Evolutionary conservation across 1,139 yeast species (phyloP), one percentile per base, ranked within the genome.

Genomic region (Oligophagozyma castellii): DNA sequence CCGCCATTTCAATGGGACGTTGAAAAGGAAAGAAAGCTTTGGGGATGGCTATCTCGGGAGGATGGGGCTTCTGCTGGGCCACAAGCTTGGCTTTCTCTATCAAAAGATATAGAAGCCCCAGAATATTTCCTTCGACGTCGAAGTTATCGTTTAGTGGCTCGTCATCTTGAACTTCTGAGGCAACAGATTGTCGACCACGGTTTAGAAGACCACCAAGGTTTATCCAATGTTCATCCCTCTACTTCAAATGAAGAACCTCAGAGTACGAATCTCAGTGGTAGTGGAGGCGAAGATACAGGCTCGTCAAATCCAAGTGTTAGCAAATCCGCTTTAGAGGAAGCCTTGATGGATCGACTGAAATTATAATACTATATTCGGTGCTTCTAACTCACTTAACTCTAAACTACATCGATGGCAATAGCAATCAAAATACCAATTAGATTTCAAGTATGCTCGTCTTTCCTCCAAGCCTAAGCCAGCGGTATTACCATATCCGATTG

Each of bases 401-500:
- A 30, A 33, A 23, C 16, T 12, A 29, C 81, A 74, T 33, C 65
- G 58, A 1, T 37, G 41, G 46, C 83, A 75, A 3, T 55, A 58
- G 47, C 83, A 75, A 12, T 56, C 56, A 39, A 75, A 75, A 41
- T 71, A 72, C 83, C 83, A 75, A 42, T 61, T 63, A 3, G 64
- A 69, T 19, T 46, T 51, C 32, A 75, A 51, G 14, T 60, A 55
- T 21, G 50, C 39, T 29, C 63, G 63, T 32, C 84, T 56, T 22
- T 58, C 55, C 1, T 43, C 43, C 10, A 61, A 63, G 1, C 56
- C 42, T 32, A 68, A 65, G 21, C 62, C 53, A 12, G 61, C 46
- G 26, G 64, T 58, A 43, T 70, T 70, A 18, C 77, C 78, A 43
- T 75, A 75, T 34, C 69, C 69, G 23, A 75, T 75, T 45, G 72